Conservation (phyloP, 2,329 filamentous ascomycete species). For the Paraphaeosphaeria minitans region DNA sequence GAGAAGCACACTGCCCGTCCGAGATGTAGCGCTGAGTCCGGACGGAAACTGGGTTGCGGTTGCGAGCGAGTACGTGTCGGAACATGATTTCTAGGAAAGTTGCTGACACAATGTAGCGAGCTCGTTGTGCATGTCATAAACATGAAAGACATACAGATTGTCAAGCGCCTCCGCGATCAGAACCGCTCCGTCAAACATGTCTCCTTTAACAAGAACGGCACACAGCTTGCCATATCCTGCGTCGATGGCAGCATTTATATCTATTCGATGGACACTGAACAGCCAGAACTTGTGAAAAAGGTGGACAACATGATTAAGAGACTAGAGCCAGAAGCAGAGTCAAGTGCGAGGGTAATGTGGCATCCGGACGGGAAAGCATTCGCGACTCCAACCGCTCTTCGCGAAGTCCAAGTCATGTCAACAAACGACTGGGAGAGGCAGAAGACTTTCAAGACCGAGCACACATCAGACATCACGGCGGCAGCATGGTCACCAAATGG, state of each 20-base stretch:
- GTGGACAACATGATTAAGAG: conserved; percentile 84
- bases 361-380: conserved; percentile 95
- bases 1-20: conserved; percentile 73
- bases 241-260: conserved; percentile 89
- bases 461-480: conserved; percentile 83
- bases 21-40: conserved; percentile 81
- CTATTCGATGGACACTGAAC: conserved; percentile 78
- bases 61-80: conserved; percentile 75
- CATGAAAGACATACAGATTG: conserved; percentile 74
- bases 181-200: conserved; percentile 88
- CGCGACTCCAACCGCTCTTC: conserved; percentile 79
- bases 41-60: conserved; percentile 90
- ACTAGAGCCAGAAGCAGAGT: conserved; percentile 76
- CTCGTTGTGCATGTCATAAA: conserved; percentile 88
- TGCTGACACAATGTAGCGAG: conserved; percentile 61
- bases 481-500: conserved; percentile 95
- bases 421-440: conserved; percentile 88
- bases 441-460: conserved; percentile 75
- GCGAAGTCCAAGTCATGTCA: conserved; percentile 83
- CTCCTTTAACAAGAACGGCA: conserved; percentile 81
- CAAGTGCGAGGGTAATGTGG: conserved; percentile 79
- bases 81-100: too few species aligned
- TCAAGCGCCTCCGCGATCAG: conserved; percentile 83
- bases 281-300: conserved; percentile 80
- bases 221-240: conserved; percentile 78